Evolutionary conservation across 2,329 filamentous ascomycete genomes (phyloP), one percentile per base, ranked within the genome.

Genomic region (Diaporthe humulicola): DNA sequence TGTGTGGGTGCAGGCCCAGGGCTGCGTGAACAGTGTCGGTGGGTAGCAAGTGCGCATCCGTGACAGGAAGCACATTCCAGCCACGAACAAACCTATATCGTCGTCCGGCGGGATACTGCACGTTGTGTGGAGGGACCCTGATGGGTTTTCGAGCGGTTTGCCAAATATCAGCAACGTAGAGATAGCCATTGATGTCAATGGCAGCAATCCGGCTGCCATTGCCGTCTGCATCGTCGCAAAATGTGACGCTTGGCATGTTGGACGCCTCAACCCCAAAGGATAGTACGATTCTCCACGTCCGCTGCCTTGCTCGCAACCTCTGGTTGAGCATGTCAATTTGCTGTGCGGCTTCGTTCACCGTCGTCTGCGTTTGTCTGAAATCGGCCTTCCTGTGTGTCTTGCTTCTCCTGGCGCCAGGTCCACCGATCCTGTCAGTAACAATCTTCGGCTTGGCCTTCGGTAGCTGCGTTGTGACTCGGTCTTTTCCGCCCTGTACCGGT

Each of bases 141-240:
- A 84, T 56, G 2, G 78, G 79, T 19, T 48, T 70, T 40, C 66
- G 73, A 14, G 81, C 80, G 48, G 83, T 73, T 48, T 82, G 84
- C 89, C 89, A 91, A 19, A 91, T 89, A 57, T 89, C 83, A 56
- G 89, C 83, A 17, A 90, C 75, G 86, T 87, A 91, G 8, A 86
- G 78, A 14, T 77, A 80, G 1, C 88, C 89, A 15, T 81, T 78
- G 52, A 91, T 87, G 58, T 91, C 89, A 33, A 89, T 80, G 1
- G 87, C 89, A 33, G 86, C 84, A 1, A 91, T 79, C 76, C 86
- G 87, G 7, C 88, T 85, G 3, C 88, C 90, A 3, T 85, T 78
- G 2, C 89, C 89, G 2, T 83, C 54, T 1, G 81, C 76, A 73
- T 89, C 84, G 70, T 87, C 86, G 67, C 85, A 79, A 76, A 91